A percentile compares a stretch with the other conserved stretches of the same genome.
Conservation (phyloP, 2,329 filamentous ascomycete species). For the Fusarium sarcochroum region DNA sequence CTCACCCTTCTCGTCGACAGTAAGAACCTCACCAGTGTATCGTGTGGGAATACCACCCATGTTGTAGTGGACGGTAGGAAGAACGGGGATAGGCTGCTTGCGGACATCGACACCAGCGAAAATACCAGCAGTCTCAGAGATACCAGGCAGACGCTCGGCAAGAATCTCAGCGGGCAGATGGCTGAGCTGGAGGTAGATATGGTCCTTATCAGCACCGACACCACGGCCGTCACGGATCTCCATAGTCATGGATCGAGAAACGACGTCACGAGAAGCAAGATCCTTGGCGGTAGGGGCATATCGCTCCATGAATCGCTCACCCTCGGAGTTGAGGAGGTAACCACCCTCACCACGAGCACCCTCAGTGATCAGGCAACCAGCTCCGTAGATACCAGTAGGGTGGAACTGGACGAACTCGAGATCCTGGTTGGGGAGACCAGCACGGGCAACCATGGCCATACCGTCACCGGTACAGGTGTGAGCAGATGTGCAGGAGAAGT, state of each 20-base stretch:
- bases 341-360: slow-evolving; percentile 98
- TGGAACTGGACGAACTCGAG: slow-evolving; percentile 99
- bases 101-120: slow-evolving; percentile 97
- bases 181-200: slow-evolving; percentile 98
- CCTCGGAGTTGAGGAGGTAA: slow-evolving; percentile 96
- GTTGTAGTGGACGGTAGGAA: slow-evolving; percentile 99
- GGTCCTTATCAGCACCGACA: slow-evolving; percentile 96
- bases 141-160: slow-evolving; percentile 96
- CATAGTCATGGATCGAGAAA: slow-evolving; percentile 97
- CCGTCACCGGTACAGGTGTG: slow-evolving; percentile 99
- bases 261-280: slow-evolving; percentile 94
- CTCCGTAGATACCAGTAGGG: slow-evolving; percentile 98
- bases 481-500: slow-evolving; percentile 98
- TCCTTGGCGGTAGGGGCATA: slow-evolving; percentile 99
- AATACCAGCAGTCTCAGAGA: slow-evolving; percentile 97
- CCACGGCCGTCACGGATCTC: slow-evolving; percentile 98
- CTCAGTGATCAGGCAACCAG: slow-evolving; percentile 97
- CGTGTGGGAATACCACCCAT: slow-evolving; percentile 99
- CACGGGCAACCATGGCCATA: slow-evolving; percentile 99
- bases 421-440: slow-evolving; percentile 98
- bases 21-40: slow-evolving; percentile 96
- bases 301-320: slow-evolving; percentile 99
- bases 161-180: slow-evolving; percentile 93
- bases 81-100: slow-evolving; percentile 96
- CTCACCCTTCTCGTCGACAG: slow-evolving; percentile 85